These are phyloP conservation scores for Starmerella bombi DNA, from an alignment of 805 yeast species.

Conservation along the genomic window DNA sequence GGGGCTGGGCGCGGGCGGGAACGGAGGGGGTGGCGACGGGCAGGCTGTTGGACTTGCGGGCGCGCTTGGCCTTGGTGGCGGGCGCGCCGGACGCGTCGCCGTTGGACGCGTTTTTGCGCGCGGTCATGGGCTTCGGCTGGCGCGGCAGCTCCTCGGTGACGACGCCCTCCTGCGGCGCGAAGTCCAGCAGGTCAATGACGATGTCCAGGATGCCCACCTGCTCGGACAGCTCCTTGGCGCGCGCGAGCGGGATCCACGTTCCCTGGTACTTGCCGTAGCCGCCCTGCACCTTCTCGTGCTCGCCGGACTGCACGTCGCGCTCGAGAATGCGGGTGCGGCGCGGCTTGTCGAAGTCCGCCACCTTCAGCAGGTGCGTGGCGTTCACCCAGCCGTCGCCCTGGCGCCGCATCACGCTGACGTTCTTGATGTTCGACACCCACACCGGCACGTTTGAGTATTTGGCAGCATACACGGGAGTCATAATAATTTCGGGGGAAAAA, in stretches of 20 bases:
- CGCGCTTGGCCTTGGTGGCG: conserved; percentile 13
- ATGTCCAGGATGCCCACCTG: conserved; percentile 51
- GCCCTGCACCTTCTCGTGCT: conserved; percentile 90
- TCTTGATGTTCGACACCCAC: conserved; percentile 44
- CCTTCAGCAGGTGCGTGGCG: conserved; percentile 89
- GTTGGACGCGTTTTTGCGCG: conserved; percentile 24
- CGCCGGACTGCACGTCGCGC: conserved; percentile 79
- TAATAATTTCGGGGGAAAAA: not conserved
- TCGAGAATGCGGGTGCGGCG: conserved; percentile 84
- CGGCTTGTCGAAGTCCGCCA: conserved; percentile 89
- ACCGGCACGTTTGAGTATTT: conserved; percentile 36
- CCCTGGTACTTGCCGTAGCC: conserved; percentile 97
- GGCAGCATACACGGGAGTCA: conserved; percentile 30
- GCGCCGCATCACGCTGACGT: conserved; percentile 77
- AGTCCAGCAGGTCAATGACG: conserved; percentile 55
- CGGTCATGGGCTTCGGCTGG: conserved; percentile 46
- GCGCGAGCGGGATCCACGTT: conserved; percentile 81
- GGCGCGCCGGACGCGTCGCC: conserved; percentile 1
- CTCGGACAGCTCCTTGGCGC: conserved; percentile 56
- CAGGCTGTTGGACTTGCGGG: conserved; percentile 14
- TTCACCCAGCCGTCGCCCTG: conserved; percentile 90
- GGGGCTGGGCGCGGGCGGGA: conserved; percentile 14
- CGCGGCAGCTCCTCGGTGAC: conserved; percentile 27
- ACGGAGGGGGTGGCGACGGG: conserved; percentile 3
- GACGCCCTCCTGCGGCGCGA: conserved; percentile 28